Evolutionary conservation across 306 rosid species (phyloP), one percentile per base, ranked within the genome.

Genomic region (Fragaria nilgerrensis): DNA sequence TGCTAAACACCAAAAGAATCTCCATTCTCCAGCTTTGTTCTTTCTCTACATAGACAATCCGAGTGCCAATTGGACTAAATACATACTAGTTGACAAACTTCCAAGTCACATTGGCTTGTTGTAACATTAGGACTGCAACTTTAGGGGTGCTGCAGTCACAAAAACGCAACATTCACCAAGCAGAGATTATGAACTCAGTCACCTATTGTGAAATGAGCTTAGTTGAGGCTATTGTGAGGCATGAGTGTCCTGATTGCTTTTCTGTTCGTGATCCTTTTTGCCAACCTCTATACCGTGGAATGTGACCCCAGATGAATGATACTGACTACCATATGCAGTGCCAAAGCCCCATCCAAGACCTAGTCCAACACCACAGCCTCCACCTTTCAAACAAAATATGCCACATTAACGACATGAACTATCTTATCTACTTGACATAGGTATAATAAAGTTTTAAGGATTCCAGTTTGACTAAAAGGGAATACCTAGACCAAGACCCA

Each of bases 281-380:
- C 82, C 85, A 62, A 91, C 86, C 56, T 96, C 98, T 69, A 85
- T 69, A 37, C 99, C 98, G 69, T 89, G 88, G 78, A 89, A 96
- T 75, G 80, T 85, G 79, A 86, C 59, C 74, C 87, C 82, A 20
- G 98, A 91, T 52, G 93, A 77, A 70, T 93, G 85, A 85, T 92
- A 96, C 84, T 88, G 86, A 63, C 99, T 87, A 63, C 98, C 98
- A 77, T 72, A 96, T 5, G 97, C 99, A 78, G 90, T 85, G 68
- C 99, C 98, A 79, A 92, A 92, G 29, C 99, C 99, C 97, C 99
- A 95, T 78, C 98, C 99, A 76, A 95, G 97, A 83, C 99, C 99
- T 53, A 95, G 82, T 81, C 99, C 99, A 68, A 95, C 82, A 70
- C 99, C 98, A 86, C 99, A 95, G 74, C 98, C 99, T 81, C 99